Conservation (phyloP, 108 stramenopile species). For the Cyclostephanos tholiformis region DNA sequence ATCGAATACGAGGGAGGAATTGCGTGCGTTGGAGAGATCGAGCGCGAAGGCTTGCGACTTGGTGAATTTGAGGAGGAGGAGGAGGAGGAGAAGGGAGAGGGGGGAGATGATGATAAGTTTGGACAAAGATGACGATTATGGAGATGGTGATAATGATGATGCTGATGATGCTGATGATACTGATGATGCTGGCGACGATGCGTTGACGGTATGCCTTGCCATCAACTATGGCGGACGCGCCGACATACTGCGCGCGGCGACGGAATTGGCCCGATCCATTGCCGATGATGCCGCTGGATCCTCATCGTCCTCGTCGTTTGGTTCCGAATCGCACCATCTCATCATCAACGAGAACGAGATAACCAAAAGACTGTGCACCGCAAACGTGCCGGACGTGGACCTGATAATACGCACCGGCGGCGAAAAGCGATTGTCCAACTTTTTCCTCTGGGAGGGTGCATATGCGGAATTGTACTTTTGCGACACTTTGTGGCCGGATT, state of each 20-base stretch:
- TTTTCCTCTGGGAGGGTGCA: conserved; percentile 85
- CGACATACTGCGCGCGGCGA: conserved; percentile 80
- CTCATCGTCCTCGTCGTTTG: conserved; percentile 1
- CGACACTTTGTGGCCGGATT: conserved; percentile 80
- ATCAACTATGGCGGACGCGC: conserved; percentile 89
- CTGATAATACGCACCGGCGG: conserved; percentile 88
- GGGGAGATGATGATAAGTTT: neutral
- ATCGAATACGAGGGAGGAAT: conserved; percentile 34
- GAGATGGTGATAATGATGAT: too few species aligned
- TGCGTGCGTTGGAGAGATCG: conserved; percentile 52
- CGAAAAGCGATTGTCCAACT: conserved; percentile 86
- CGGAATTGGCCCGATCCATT: conserved; percentile 53
- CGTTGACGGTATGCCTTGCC: conserved; percentile 80
- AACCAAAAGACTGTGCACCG: conserved; percentile 50
- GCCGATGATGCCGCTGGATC: neutral
- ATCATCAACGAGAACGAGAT: conserved; percentile 57
- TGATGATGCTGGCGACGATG: conserved; percentile 11
- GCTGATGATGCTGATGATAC: conserved; percentile 1
- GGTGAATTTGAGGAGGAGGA: conserved; percentile 5
- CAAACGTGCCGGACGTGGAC: conserved; percentile 67
- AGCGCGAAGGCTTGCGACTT: conserved; percentile 20
- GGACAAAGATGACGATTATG: too few species aligned
- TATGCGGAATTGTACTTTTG: conserved; percentile 83
- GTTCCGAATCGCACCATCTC: conserved; percentile 24
- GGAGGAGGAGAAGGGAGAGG: neutral